Conservation (phyloP, 169 alveolate genomes). For the Cryptosporidium sp. region DNA sequence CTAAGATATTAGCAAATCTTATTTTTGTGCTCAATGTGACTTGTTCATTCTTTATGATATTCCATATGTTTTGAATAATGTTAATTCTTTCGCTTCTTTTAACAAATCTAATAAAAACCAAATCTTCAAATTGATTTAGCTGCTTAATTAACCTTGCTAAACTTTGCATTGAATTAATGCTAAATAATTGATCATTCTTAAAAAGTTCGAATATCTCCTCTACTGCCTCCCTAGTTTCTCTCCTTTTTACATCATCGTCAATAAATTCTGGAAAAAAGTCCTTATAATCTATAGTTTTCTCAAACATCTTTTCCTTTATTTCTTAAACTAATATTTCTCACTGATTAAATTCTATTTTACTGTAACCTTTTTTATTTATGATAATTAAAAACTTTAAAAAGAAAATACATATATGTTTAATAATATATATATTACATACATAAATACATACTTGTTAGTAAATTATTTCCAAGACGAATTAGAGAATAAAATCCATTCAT, state of each 20-base stretch:
- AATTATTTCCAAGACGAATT: too few relatives aligned
- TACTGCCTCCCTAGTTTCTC: slow-evolving; percentile 36
- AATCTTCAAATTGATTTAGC: slow-evolving; percentile 40
- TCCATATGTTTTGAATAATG: slow-evolving; percentile 46
- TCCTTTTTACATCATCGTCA: slow-evolving; percentile 13
- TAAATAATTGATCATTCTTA: not conserved
- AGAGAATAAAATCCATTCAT: not conserved
- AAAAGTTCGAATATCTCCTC: slow-evolving; percentile 30
- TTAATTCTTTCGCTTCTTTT: slow-evolving; percentile 7
- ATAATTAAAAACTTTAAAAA: not conserved
- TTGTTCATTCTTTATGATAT: not conserved
- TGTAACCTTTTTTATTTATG: not conserved
- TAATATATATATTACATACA: too few relatives aligned
- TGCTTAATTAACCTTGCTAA: slow-evolving; percentile 18
- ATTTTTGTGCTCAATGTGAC: slow-evolving; percentile 14
- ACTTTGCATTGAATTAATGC: not conserved
- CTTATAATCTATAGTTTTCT: slow-evolving; percentile 38
- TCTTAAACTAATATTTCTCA: not conserved
- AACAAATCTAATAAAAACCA: slow-evolving; percentile 28
- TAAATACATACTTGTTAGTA: too few relatives aligned
- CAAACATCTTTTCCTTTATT: slow-evolving; percentile 19
- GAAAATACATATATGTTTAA: too few relatives aligned
- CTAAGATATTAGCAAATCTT: slow-evolving; percentile 35
- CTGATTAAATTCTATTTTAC: not conserved
- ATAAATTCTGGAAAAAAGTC: slow-evolving; percentile 64